Evolutionary conservation across 306 rosid genomes (phyloP).

Genomic region (Begonia loranthoides): DNA sequence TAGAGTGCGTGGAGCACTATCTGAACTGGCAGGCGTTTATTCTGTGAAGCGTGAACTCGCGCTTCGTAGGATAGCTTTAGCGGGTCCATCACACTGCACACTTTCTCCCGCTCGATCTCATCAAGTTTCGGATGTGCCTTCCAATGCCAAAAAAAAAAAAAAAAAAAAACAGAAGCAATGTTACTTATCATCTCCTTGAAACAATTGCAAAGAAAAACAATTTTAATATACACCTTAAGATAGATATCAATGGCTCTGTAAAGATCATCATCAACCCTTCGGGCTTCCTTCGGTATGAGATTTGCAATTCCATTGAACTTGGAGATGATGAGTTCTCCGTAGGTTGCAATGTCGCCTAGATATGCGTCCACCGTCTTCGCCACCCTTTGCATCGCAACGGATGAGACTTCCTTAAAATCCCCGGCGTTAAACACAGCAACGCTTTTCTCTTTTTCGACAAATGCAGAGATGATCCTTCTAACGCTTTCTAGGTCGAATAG

Average conservation of each 20-base stretch:
- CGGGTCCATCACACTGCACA: slow-evolving; percentile 76
- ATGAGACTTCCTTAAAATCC: slow-evolving; percentile 29
- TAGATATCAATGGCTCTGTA: slow-evolving; percentile 78
- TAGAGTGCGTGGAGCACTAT: slow-evolving; percentile 80
- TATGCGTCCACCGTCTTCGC: slow-evolving; percentile 67
- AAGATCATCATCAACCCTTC: slow-evolving; percentile 72
- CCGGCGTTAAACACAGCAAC: slow-evolving; percentile 47
- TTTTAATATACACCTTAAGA: slow-evolving; percentile 50
- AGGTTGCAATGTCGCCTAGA: slow-evolving; percentile 80
- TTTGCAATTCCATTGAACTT: slow-evolving; percentile 60
- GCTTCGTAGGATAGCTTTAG: slow-evolving; percentile 68
- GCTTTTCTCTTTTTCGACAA: slow-evolving; percentile 57
- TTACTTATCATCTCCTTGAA: not conserved
- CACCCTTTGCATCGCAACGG: slow-evolving; percentile 62
- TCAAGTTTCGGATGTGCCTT: slow-evolving; percentile 77
- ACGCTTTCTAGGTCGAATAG: slow-evolving; percentile 69
- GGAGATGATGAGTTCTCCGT: slow-evolving; percentile 40
- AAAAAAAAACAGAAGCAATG: no score
- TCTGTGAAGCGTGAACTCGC: slow-evolving; percentile 78
- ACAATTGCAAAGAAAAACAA: slow-evolving; percentile 8
- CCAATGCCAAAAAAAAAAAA: not conserved
- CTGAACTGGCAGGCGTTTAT: slow-evolving; percentile 75
- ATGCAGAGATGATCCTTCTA: slow-evolving; percentile 44
- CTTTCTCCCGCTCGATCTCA: slow-evolving; percentile 78
- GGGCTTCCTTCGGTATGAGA: slow-evolving; percentile 70